Evolutionary conservation across 306 rosid species (phyloP), one percentile per base, ranked within the genome.

Genomic region (Arachis hypogaea): DNA sequence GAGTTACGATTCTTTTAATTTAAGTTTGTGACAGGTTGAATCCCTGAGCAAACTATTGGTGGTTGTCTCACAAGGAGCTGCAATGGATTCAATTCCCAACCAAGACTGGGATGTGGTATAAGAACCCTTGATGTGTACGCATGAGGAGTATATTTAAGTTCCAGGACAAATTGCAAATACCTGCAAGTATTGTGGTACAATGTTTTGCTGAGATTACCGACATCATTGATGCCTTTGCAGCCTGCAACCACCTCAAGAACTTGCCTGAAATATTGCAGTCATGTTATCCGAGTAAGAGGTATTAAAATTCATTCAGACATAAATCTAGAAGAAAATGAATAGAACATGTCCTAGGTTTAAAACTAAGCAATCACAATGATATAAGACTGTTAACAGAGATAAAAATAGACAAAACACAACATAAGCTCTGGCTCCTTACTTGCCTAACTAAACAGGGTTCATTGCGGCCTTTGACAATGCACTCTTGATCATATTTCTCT

Each of bases 241-340:
- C 95, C 97, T 58, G 98, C 97, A 65, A 91, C 86, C 71, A 91
- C 97, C 84, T 93, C 98, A 70, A 93, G 92, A 80, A 93, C 97
- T 91, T 91, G 97, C 87, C 96, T 91, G 79, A 79, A 72, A 83
- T 71, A 63, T 50, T 57, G 44, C 10, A 68, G 50, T 29, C 77
- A 81, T 46, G 16, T 69, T 57, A 30, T 68, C 54, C 65, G 65
- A 65, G 67, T 65, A 75, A 68, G 77, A 52, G 33, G 36, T 52
- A 40, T 3, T 45, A 5, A 64, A 60, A 71, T 46, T 58, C 66
- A 28, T 7, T 66, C 9, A 46, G 59, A 62, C 7, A 43, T 9
- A 73, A 57, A 65, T 59, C 56, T 0, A 51, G 64, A 71, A 71
- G 10, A 52, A 60, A 69, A 77, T 45, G 41, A 46, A 40, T 16